Evolutionary conservation across 768 basidiomycete genomes (phyloP).

Genomic region (Arthromyces matolae): DNA sequence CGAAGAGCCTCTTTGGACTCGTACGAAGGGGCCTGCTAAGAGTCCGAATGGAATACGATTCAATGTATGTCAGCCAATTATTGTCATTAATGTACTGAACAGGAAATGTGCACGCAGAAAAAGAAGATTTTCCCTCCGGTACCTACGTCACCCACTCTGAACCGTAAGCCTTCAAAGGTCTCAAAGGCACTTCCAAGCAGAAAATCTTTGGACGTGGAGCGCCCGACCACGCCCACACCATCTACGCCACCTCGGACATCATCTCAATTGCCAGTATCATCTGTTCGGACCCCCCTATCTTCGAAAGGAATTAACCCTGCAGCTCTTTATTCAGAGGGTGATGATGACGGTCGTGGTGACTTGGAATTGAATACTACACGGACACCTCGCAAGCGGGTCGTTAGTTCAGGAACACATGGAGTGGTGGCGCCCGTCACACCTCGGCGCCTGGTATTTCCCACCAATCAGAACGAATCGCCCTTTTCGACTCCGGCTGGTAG

Average conservation of each 20-base stretch:
- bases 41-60: conserved; percentile 22
- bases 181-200: conserved; percentile 16
- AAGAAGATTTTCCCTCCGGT: conserved; percentile 36
- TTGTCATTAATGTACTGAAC: conserved; percentile 13
- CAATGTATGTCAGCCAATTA: conserved; percentile 21
- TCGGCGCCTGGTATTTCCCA: conserved; percentile 34
- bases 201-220: conserved; percentile 11
- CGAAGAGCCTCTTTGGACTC: conserved; percentile 24
- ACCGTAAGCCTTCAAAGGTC: conserved; percentile 26
- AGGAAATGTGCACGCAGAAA: conserved; percentile 28
- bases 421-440: conserved; percentile 34
- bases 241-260: conserved; percentile 19
- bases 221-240: conserved; percentile 14
- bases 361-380: conserved; percentile 30
- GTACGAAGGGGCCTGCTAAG: conserved; percentile 23
- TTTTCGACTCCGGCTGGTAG: conserved; percentile 34
- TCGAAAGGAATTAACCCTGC: conserved; percentile 31
- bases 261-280: conserved; percentile 20
- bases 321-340: conserved; percentile 19
- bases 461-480: conserved; percentile 35
- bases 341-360: conserved; percentile 16
- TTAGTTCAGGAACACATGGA: conserved; percentile 17
- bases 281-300: conserved; percentile 22
- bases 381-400: conserved; percentile 35
- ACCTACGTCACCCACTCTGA: conserved; percentile 44